These are phyloP conservation scores for Shiraia bambusicola DNA, from an alignment of 2,329 filamentous ascomycete genomes.

Conservation along the genomic window DNA sequence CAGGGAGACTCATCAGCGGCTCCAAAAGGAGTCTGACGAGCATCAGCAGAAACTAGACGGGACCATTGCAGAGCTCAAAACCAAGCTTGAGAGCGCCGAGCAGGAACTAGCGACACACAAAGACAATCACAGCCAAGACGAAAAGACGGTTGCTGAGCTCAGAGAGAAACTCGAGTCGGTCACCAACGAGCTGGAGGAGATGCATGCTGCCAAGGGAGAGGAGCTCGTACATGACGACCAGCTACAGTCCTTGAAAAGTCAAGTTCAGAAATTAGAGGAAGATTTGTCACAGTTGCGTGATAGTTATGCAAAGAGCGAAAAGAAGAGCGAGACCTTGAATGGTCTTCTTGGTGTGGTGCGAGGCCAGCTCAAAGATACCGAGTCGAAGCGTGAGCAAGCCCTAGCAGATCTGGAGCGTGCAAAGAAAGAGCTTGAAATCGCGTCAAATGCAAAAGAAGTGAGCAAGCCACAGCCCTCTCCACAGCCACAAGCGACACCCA, in stretches of 20 bases:
- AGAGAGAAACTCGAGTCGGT: constrained; percentile 31
- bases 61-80: constrained; percentile 31
- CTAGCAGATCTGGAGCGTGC: constrained; percentile 46
- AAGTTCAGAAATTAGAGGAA: constrained; percentile 35
- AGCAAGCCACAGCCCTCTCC: constrained; percentile 11
- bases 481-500: constrained; percentile 19
- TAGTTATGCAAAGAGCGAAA: constrained; percentile 48
- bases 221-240: constrained; percentile 34
- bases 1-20: constrained; percentile 54
- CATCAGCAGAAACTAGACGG: constrained; percentile 33
- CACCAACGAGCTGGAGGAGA: constrained; percentile 54
- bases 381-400: constrained; percentile 51
- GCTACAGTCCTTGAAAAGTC: constrained; percentile 25
- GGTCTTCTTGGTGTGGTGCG: constrained; percentile 58
- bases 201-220: constrained; percentile 38
- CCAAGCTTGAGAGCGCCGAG: constrained; percentile 43
- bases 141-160: constrained; percentile 45
- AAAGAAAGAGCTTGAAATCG: constrained; percentile 32
- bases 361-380: constrained; percentile 56
- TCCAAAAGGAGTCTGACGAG: constrained; percentile 35
- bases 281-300: constrained; percentile 35
- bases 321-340: constrained; percentile 57
- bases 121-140: constrained; percentile 43
- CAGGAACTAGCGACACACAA: constrained; percentile 50
- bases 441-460: constrained; percentile 15